A percentile compares a stretch with the other conserved stretches of the same genome.
These are phyloP conservation scores for Niebla homalea DNA, from an alignment of 495 filamentous ascomycete species.

Conservation along the genomic window DNA sequence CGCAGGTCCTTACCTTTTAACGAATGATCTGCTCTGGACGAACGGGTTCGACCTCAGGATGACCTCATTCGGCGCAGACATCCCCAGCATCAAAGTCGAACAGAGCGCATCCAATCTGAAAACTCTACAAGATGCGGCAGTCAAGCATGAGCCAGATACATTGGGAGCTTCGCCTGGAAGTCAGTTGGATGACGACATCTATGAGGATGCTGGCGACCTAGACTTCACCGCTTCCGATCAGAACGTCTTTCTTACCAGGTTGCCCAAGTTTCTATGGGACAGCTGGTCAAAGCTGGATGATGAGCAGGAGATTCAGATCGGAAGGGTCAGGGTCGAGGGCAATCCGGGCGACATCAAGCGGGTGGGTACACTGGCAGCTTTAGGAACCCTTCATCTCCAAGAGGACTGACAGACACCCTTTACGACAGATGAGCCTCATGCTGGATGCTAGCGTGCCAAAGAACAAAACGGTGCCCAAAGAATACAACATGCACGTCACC, in stretches of 20 bases:
- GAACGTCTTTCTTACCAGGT: conserved; percentile 57
- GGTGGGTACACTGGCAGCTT: conserved; percentile 23
- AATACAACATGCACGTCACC: conserved; percentile 63
- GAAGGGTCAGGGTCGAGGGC: conserved; percentile 56
- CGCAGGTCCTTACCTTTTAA: no score
- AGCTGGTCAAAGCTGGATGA: conserved; percentile 44
- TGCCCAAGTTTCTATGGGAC: conserved; percentile 70
- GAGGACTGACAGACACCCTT: neutral
- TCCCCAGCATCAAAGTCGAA: conserved; percentile 13
- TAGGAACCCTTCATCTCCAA: no score
- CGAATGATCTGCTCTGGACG: no score
- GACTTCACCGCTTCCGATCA: conserved; percentile 50
- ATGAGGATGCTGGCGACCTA: conserved; percentile 81
- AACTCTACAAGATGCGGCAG: conserved; percentile 12
- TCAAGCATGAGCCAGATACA: conserved; percentile 59
- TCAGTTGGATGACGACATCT: conserved; percentile 60
- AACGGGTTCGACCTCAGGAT: neutral
- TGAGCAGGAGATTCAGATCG: conserved; percentile 55
- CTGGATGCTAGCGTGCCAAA: conserved; percentile 32
- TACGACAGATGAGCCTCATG: conserved; percentile 20
- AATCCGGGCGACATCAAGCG: conserved; percentile 35
- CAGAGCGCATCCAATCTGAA: neutral
- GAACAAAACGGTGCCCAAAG: conserved; percentile 59
- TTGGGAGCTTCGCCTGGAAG: conserved; percentile 41
- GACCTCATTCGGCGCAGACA: conserved; percentile 5